These are phyloP conservation scores for Penicillium cataractarum DNA, from an alignment of 495 filamentous ascomycete genomes.

Conservation along the genomic window DNA sequence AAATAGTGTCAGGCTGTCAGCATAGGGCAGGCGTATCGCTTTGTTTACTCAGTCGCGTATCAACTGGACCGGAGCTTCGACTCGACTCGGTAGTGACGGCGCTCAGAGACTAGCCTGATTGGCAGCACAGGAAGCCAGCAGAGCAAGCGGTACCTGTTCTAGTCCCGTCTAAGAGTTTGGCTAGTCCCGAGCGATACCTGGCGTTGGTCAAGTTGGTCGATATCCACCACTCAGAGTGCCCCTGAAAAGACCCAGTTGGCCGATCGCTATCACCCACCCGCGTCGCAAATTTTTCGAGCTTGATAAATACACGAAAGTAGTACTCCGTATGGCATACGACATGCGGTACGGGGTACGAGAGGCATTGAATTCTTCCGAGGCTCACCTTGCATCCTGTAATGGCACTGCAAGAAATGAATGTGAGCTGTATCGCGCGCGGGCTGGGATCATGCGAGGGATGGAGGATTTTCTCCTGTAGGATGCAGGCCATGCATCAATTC, in stretches of 20 bases:
- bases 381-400: conserved; percentile 22
- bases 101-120: conserved; percentile 3
- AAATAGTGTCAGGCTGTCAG: not conserved
- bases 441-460: conserved; percentile 5
- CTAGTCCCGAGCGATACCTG: conserved; percentile 19
- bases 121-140: not conserved
- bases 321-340: not conserved
- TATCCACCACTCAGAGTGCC: conserved; percentile 18
- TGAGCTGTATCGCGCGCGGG: conserved; percentile 15
- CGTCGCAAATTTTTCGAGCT: conserved; percentile 9
- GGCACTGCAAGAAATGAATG: conserved; percentile 7
- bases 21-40: not conserved
- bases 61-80: not conserved
- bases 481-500: not conserved
- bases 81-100: not conserved
- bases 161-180: not conserved
- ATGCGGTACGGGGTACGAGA: not conserved
- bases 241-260: conserved; percentile 17
- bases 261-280: conserved; percentile 34
- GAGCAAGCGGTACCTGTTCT: not conserved
- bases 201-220: conserved; percentile 15
- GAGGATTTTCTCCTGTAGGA: not conserved
- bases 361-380: not conserved
- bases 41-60: conserved; percentile 3
- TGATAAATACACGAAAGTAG: not conserved